Evolutionary conservation across 768 basidiomycete species (phyloP).

Genomic region (Tricholoma sp.): DNA sequence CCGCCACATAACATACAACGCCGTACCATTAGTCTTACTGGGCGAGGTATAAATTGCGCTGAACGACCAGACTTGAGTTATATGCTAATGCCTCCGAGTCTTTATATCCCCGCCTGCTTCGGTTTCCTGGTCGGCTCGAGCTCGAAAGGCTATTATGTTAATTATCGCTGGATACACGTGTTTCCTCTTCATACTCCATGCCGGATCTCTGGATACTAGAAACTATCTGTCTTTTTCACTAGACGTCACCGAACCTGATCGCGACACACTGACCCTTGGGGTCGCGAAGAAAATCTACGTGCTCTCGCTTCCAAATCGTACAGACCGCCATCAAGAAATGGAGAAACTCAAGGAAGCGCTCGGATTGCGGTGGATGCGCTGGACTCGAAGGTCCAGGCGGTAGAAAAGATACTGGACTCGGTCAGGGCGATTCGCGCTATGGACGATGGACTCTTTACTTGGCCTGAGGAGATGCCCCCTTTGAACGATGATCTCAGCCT

Average conservation of each 20-base stretch:
- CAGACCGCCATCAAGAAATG: conserved; percentile 56
- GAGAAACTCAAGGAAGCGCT: conserved; percentile 43
- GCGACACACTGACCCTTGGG: conserved; percentile 23
- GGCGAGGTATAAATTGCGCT: too few relatives aligned
- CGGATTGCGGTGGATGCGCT: conserved; percentile 50
- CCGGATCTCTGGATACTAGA: not conserved
- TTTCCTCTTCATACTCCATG: conserved; percentile 2
- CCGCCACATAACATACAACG: too few relatives aligned
- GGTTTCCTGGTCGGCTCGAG: conserved; percentile 1
- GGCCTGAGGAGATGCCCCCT: conserved; percentile 21
- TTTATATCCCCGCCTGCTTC: not conserved
- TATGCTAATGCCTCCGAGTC: too few relatives aligned
- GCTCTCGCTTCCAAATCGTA: conserved; percentile 52
- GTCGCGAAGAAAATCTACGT: conserved; percentile 46
- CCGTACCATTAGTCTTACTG: too few relatives aligned
- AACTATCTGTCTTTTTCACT: not conserved
- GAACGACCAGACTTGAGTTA: too few relatives aligned
- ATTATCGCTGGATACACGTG: not conserved
- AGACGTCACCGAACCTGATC: not conserved
- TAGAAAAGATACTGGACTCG: conserved; percentile 37
- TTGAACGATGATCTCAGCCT: conserved; percentile 18
- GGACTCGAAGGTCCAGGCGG: conserved; percentile 30
- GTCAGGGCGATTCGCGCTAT: conserved; percentile 32
- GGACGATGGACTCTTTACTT: conserved; percentile 3
- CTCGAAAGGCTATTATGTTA: not conserved